Base-by-base conservation (phyloP, 129 eudicot species). In the Flaveria ramosissima region DNA sequence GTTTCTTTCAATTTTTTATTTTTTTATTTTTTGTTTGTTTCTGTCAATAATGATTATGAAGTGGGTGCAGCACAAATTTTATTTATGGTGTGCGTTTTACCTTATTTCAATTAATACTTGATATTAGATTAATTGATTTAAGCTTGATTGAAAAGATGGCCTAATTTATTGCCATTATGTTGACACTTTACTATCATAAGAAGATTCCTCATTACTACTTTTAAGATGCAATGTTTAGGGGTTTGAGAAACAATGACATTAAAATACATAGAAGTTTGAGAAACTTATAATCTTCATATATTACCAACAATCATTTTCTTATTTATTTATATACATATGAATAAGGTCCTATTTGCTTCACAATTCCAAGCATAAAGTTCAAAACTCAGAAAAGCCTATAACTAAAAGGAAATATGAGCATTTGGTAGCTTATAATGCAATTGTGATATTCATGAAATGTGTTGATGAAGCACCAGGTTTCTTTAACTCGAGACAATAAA, bases 151-250 rank as follows among this genome's bases (percentile, higher is more conserved):
- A 65, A 76, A 17, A 64, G 12, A 43, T 68, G 27, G 47, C 57
- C 24, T 68, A 23, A 21, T 62, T 63, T 36, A 51, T 79, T 64
- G 78, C 60, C 57, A 63, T 63, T 79, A 79, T 39, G 41, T 64
- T 41, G 61, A 72, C 83, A 43, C 83, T 79, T 79, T 72, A 46
- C 78, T 70, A 36, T 72, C 67, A n/a, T 53, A 39, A 51, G 48
- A 79, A 79, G 78, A 52, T 52, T 79, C 78, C 24, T 62, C 30
- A 11, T 62, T 62, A 23, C 83, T 48, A 16, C 72, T 72, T 72
- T 79, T 62, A 66, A 66, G 59, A 64, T 72, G 19, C 1, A 63
- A 48, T 21, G 43, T 52, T 32, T 64, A 72, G 20, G 42, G 26
- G 39, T 50, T 39, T 68, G 72, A 79, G 67, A 79, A 79, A 63